Evolutionary conservation across 1,284 basidiomycete genomes (phyloP).

Genomic region (Abortiporus biennis): DNA sequence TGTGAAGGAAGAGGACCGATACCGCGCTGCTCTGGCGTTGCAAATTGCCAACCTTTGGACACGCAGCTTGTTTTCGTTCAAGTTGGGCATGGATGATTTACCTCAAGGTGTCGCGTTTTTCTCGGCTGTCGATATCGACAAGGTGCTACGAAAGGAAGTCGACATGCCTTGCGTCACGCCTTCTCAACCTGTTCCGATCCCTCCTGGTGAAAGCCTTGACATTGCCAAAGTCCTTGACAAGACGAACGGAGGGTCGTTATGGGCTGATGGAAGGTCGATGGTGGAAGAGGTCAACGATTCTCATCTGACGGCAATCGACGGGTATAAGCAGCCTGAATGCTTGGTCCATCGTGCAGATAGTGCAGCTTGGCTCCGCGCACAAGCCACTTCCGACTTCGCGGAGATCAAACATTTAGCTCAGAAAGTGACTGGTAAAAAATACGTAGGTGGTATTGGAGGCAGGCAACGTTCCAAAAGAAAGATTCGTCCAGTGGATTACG

Average conservation of each 20-base stretch:
- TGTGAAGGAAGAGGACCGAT: conserved; percentile 82
- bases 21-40: conserved; percentile 87
- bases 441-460: conserved; percentile 28
- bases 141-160: conserved; percentile 91
- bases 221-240: conserved; percentile 63
- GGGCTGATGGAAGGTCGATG: conserved; percentile 42
- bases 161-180: conserved; percentile 96
- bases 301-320: conserved; percentile 26
- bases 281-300: conserved; percentile 37
- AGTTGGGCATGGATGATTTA: conserved; percentile 92
- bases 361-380: conserved; percentile 65
- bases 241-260: conserved; percentile 63
- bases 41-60: conserved; percentile 98
- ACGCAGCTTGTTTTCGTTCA: conserved; percentile 86
- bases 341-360: conserved; percentile 56
- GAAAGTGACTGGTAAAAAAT: conserved; percentile 35
- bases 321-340: conserved; percentile 50
- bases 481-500: too few relatives aligned
- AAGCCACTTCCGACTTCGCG: conserved; percentile 60
- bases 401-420: conserved; percentile 65
- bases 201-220: conserved; percentile 81
- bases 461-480: conserved; percentile 5
- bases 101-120: conserved; percentile 96
- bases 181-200: conserved; percentile 79
- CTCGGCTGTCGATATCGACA: conserved; percentile 93